phyloP scores from a whole-genome alignment of 2,329 filamentous ascomycete genomes.

The Geosmithia putterillii region DNA sequence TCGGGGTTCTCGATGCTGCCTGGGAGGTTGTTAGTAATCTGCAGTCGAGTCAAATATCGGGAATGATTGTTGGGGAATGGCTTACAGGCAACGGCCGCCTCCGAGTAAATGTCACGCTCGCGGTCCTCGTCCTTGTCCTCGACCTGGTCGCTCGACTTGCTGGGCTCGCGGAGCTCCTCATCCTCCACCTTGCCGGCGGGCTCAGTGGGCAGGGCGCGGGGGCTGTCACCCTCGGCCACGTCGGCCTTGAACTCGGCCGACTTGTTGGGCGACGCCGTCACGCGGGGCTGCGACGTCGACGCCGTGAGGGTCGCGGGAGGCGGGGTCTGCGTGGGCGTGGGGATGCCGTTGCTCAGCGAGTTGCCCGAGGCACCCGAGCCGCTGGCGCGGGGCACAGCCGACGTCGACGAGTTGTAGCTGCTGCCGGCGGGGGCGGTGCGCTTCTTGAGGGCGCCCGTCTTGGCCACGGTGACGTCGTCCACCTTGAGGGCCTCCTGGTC shows the following conservation, averaged over 20 bases:
- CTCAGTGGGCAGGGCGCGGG: slow-evolving; percentile 64
- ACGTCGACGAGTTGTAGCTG: slow-evolving; percentile 43
- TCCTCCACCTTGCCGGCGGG: slow-evolving; percentile 48
- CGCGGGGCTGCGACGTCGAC: slow-evolving; percentile 22
- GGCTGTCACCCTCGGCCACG: slow-evolving; percentile 63
- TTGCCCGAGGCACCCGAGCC: slow-evolving; percentile 32
- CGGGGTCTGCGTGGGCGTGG: slow-evolving; percentile 58
- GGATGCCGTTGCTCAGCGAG: slow-evolving; percentile 41
- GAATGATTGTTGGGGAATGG: slow-evolving; percentile 16
- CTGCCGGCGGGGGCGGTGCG: slow-evolving; percentile 44
- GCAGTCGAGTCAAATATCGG: slow-evolving; percentile 8
- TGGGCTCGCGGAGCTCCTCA: slow-evolving; percentile 51
- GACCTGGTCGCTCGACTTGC: slow-evolving; percentile 44
- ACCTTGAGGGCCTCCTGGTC: slow-evolving; percentile 92
- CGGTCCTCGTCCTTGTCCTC: slow-evolving; percentile 65
- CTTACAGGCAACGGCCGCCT: slow-evolving; percentile 80
- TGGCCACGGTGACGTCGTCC: slow-evolving; percentile 66
- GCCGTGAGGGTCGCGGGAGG: slow-evolving; percentile 27
- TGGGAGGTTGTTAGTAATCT: slow-evolving; percentile 23
- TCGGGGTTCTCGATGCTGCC: slow-evolving; percentile 96
- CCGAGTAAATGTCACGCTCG: slow-evolving; percentile 89
- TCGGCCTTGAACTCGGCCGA: slow-evolving; percentile 66
- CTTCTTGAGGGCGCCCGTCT: slow-evolving; percentile 56
- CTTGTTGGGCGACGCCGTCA: slow-evolving; percentile 45
- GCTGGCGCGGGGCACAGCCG: slow-evolving; percentile 56